A percentile compares a stretch with the other conserved stretches of the same genome.
Conservation (phyloP, 2,329 filamentous ascomycete genomes). For the Paracamarosporium sp. region DNA sequence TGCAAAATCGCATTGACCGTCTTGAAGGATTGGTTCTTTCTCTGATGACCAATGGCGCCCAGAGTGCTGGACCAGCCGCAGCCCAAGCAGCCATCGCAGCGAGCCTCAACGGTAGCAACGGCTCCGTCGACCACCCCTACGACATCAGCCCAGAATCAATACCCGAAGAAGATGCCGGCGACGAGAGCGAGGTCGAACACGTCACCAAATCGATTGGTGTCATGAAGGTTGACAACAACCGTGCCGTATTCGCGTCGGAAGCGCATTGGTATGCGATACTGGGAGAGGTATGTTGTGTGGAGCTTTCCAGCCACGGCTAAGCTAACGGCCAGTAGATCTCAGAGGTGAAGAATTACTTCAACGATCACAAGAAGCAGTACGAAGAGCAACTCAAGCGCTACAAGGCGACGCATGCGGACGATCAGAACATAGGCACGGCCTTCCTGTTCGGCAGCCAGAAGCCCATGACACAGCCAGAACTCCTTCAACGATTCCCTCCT, state of each 20-base stretch:
- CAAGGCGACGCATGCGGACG: slow-evolving; percentile 67
- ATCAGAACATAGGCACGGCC: slow-evolving; percentile 69
- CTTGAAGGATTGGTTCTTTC: slow-evolving; percentile 91
- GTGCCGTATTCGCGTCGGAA: slow-evolving; percentile 57
- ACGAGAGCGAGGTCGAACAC: slow-evolving; percentile 68
- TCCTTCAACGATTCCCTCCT: slow-evolving; percentile 79
- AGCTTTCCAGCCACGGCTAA: background rate
- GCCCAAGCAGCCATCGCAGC: slow-evolving; percentile 64
- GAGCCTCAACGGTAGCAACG: slow-evolving; percentile 47
- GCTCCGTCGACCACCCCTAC: slow-evolving; percentile 47
- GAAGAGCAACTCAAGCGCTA: slow-evolving; percentile 82
- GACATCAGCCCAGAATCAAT: slow-evolving; percentile 66
- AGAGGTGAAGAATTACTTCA: slow-evolving; percentile 93
- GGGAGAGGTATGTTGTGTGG: slow-evolving; percentile 46
- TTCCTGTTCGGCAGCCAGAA: slow-evolving; percentile 78
- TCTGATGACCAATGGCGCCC: slow-evolving; percentile 87
- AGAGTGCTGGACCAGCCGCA: slow-evolving; percentile 64
- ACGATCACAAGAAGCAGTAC: slow-evolving; percentile 84
- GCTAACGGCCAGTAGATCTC: slow-evolving; percentile 65
- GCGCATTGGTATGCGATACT: slow-evolving; percentile 61
- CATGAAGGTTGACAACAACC: slow-evolving; percentile 60
- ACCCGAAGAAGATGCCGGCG: slow-evolving; percentile 58
- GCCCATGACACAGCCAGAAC: slow-evolving; percentile 74
- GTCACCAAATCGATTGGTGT: slow-evolving; percentile 59
- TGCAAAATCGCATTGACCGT: slow-evolving; percentile 97